These are phyloP conservation scores for Phytophthora pistaciae DNA, from an alignment of 352 stramenopile genomes.

Conservation along the genomic window DNA sequence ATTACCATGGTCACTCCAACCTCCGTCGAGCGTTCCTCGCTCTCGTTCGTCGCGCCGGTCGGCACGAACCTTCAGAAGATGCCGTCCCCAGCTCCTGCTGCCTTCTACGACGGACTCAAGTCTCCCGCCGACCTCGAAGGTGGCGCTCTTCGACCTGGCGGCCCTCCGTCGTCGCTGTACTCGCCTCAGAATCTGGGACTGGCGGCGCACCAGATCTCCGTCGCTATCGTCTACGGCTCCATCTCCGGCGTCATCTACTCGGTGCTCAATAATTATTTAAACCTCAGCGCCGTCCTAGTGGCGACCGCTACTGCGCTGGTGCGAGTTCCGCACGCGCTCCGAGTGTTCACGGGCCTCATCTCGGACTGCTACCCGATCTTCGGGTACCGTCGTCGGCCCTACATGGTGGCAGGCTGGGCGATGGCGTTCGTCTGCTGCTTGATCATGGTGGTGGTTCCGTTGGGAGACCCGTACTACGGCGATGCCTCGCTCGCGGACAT, in stretches of 20 bases:
- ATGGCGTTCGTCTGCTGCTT: conserved; percentile 40
- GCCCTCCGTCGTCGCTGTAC: conserved; percentile 46
- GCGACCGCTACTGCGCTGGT: conserved; percentile 48
- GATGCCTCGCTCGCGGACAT: conserved; percentile 37
- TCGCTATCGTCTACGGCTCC: conserved; percentile 50
- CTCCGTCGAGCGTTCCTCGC: conserved; percentile 13
- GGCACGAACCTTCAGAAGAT: conserved; percentile 14
- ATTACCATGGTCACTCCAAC: conserved; percentile 15
- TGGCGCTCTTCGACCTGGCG: conserved; percentile 42
- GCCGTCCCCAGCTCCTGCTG: conserved; percentile 11
- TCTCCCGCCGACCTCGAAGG: conserved; percentile 31
- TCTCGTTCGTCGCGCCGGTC: conserved; percentile 12
- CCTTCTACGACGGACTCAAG: conserved; percentile 28
- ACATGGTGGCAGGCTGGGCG: conserved; percentile 53
- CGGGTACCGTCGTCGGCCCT: conserved; percentile 52
- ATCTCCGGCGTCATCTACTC: conserved; percentile 51
- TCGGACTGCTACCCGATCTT: conserved; percentile 54
- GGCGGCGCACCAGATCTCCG: conserved; percentile 41
- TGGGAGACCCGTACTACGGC: conserved; percentile 54
- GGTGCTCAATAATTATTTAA: conserved; percentile 66
- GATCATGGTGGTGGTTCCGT: conserved; percentile 44
- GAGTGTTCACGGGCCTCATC: conserved; percentile 53
- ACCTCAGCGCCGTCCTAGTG: conserved; percentile 47
- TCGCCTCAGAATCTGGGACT: conserved; percentile 44
- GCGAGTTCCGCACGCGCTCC: conserved; percentile 46